Conservation (phyloP, 2,329 filamentous ascomycete genomes). For the Cercospora sp. region DNA sequence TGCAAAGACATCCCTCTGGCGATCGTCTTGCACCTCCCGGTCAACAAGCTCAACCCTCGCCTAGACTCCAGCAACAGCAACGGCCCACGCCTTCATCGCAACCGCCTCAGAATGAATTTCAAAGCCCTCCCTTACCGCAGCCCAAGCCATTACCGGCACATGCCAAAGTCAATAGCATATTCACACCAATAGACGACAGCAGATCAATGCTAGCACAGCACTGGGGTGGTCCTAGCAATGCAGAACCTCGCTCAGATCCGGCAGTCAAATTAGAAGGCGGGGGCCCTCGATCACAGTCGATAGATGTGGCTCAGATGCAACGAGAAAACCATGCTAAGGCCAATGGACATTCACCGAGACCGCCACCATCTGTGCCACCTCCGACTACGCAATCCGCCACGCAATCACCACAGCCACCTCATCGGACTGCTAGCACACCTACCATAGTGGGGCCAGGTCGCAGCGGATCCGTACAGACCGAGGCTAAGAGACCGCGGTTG, state of each 20-base stretch:
- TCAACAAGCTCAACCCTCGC: conserved; percentile 27
- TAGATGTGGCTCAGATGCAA: conserved; percentile 61
- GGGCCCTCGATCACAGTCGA: conserved; percentile 60
- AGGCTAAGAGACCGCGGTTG: conserved; percentile 74
- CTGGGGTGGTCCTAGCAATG: conserved; percentile 57
- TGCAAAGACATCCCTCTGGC: conserved; percentile 39
- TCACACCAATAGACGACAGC: conserved; percentile 94
- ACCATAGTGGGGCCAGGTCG: conserved; percentile 71
- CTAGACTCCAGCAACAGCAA: conserved; percentile 36
- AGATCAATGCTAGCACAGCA: conserved; percentile 85
- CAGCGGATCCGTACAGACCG: conserved; percentile 70
- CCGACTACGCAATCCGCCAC: conserved; percentile 35
- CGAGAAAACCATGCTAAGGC: conserved; percentile 44
- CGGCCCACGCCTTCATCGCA: conserved; percentile 50
- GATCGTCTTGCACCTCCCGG: conserved; percentile 38
- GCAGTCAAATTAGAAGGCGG: conserved; percentile 45
- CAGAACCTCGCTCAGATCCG: conserved; percentile 48
- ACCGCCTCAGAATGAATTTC: conserved; percentile 52
- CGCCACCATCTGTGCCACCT: conserved; percentile 43
- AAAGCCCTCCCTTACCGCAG: conserved; percentile 57
- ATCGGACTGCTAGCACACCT: conserved; percentile 58
- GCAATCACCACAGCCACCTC: conserved; percentile 41
- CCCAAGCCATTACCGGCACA: conserved; percentile 62
- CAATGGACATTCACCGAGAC: conserved; percentile 57
- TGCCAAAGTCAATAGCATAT: conserved; percentile 83